These are phyloP conservation scores for sunflower (Helianthus annuus) DNA, from an alignment of 129 eudicot genomes.

Conservation along the genomic window DNA sequence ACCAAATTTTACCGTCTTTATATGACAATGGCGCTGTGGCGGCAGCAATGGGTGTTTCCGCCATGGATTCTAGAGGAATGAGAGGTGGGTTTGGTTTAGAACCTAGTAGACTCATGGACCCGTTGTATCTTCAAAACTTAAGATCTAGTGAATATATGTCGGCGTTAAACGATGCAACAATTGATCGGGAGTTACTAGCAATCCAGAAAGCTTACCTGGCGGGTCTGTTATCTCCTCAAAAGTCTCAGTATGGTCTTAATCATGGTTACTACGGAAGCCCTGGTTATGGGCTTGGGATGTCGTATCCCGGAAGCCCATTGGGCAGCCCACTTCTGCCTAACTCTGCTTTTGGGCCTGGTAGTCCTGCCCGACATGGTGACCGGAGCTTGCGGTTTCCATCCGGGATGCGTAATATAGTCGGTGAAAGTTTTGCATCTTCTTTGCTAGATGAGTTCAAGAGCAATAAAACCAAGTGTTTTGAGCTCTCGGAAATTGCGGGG, in stretches of 20 bases:
- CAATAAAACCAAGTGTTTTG: conserved; percentile 66
- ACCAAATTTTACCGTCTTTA: conserved; percentile 55
- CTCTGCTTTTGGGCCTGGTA: background rate
- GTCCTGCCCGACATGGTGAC: background rate
- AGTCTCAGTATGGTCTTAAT: conserved; percentile 64
- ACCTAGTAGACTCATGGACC: conserved; percentile 59
- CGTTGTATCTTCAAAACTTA: conserved; percentile 68
- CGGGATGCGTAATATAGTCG: background rate
- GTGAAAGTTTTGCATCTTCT: background rate
- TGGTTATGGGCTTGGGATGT: conserved; percentile 55
- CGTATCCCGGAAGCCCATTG: conserved; percentile 41
- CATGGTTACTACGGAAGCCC: conserved; percentile 74
- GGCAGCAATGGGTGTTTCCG: conserved; percentile 52
- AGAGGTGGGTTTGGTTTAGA: conserved; percentile 55
- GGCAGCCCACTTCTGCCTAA: conserved; percentile 52
- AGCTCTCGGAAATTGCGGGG: conserved; percentile 68
- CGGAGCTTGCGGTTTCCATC: conserved; percentile 49
- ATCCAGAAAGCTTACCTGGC: conserved; percentile 85
- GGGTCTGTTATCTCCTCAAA: conserved; percentile 65
- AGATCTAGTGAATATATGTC: conserved; percentile 69
- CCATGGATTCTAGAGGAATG: conserved; percentile 60
- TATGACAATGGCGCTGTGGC: conserved; percentile 54
- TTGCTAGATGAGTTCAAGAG: background rate
- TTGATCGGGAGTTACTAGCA: conserved; percentile 58
- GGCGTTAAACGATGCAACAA: conserved; percentile 61